Evolutionary conservation across 257 asterid genomes (phyloP), one percentile per base, ranked within the genome.

Genomic region (Gentiana straminea): DNA sequence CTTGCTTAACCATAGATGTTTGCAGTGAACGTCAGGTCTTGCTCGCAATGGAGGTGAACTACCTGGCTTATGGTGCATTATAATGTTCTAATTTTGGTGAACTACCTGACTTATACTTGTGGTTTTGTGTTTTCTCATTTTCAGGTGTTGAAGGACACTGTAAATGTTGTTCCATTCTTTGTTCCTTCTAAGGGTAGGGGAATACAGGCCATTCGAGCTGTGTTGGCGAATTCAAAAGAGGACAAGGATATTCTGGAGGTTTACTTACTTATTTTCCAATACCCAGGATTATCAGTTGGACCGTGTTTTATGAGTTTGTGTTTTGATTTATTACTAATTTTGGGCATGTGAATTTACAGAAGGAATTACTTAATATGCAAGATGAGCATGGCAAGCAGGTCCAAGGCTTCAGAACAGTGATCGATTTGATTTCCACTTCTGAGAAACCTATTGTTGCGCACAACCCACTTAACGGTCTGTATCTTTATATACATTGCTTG

Each of bases 361-460:
- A 79, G 59, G 88, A 91, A 72, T 76, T 91, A 62, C 79, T 69
- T 50, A 73, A 79, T 45, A 60, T 57, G 79, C 92, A 81, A 70
- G 71, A 73, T 60, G 89, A 84, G 74, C 76, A 75, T 60, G 75
- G 67, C 67, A 71, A 56, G 67, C 76, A 64, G 54, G 69, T 74
- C 41, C 80, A 81, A 67, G 96, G 98, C 70, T 87, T 86, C 67
- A 73, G 95, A 41, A 95, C 81, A 79, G 94, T 84, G 87, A 77
- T 91, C 69, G 95, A 86, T 73, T 68, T 87, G 80, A 75, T 91
- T 70, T 82, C 96, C 35, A 38, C 74, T 71, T 86, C 96, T 70
- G 75, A 72, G 79, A 84, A 78, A 62, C 96, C 92, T 54, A 68
- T 91, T 56, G 83, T 91, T 68, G 94, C 77, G 65, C 94, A 84